Conservation (phyloP, 1,139 yeast genomes). For the Saccharomyces hybrid region DNA sequence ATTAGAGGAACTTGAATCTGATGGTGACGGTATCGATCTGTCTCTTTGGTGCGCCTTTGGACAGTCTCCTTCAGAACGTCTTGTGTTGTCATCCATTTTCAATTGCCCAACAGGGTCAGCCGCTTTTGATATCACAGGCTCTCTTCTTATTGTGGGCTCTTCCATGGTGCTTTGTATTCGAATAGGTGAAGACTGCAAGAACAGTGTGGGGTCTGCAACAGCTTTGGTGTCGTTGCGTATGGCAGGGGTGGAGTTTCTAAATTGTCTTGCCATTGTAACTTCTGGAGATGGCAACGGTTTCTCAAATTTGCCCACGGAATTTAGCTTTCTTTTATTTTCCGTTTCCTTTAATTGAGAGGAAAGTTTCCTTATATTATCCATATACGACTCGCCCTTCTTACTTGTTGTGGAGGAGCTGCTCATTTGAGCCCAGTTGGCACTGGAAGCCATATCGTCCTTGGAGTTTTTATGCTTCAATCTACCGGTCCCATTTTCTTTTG, state of each 20-base stretch:
- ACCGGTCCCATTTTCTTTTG: slow-evolving; percentile 30
- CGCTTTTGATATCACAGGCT: background rate
- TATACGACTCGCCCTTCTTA: slow-evolving; percentile 14
- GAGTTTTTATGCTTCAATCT: slow-evolving; percentile 15
- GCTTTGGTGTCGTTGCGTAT: background rate
- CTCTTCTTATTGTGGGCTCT: background rate
- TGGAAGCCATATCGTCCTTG: background rate
- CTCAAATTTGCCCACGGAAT: background rate
- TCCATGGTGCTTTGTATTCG: slow-evolving; percentile 1
- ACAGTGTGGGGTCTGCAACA: background rate
- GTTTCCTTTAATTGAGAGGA: slow-evolving; percentile 24
- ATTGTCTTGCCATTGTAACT: slow-evolving; percentile 1
- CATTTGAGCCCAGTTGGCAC: background rate
- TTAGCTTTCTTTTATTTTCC: background rate
- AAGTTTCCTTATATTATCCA: slow-evolving; percentile 24
- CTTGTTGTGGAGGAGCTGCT: background rate
- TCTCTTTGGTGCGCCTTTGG: background rate
- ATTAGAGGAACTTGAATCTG: slow-evolving; percentile 26
- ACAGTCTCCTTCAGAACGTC: background rate
- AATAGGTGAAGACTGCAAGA: slow-evolving; percentile 2
- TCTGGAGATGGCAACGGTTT: slow-evolving; percentile 6
- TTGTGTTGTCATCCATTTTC: background rate
- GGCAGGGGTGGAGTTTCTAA: slow-evolving; percentile 3
- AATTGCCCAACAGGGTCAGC: background rate
- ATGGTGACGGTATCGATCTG: slow-evolving; percentile 13